Evolutionary conservation across 805 yeast genomes (phyloP), one percentile per base, ranked within the genome.

Genomic region (Candida coquimbonensis): DNA sequence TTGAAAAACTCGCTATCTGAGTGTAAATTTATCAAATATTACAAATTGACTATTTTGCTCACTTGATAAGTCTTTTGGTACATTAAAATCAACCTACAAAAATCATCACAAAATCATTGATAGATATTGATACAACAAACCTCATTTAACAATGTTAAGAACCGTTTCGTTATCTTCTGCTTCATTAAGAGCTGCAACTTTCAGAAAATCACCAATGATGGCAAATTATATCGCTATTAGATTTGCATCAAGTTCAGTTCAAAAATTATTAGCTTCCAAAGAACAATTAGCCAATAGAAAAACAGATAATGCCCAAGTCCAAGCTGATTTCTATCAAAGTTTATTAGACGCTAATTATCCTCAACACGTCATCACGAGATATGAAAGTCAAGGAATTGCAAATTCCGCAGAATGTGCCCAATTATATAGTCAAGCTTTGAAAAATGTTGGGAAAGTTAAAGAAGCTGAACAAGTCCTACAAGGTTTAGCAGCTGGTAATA

Each of bases 321-420:
- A 93, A 67, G 90, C 95, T 2, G 82, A 78, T 46, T 91, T 93
- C 58, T 93, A 93, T 68, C 75, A 77, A 50, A 73, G 80, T 13
- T 70, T 93, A 40, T 64, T 93, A 52, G 77, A 77, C 47, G 76
- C 91, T 45, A 86, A 87, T 66, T 93, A 88, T 61, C 98, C 99
- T n/a, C 96, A 89, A 57, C 83, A 91, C 45, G 96, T 93, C 7
- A 88, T 91, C n/a, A 83, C 93, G 47, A 77, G 99, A 49, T 95
- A 78, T 62, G 98, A 95, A 63, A 85, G 95, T 9, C 85, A 93
- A 0, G 96, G 96, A n/a, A 87, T 93, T 45, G 93, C 96, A 9
- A 69, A 83, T 12, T 81, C 86, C 46, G 74, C 79, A 3, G 95
- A 85, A 51, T 86, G 97, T 68, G 80, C 88, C 44, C 75, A 74